Conservation (phyloP, 192 early-diverging fungal species). For the Backusella westeae region DNA sequence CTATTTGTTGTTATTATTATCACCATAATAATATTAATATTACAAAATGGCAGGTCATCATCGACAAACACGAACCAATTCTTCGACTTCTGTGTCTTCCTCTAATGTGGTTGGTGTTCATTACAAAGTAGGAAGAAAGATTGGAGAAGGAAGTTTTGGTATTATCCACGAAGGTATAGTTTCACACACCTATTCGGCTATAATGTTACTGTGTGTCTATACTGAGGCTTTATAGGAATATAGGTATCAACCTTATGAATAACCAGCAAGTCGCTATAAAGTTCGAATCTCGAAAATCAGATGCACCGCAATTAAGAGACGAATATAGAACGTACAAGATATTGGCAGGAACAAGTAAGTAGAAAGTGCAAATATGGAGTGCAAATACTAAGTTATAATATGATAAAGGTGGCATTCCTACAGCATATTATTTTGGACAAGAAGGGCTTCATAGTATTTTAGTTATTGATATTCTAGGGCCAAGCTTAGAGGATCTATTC, state of each 20-base stretch:
- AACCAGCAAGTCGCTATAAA: conserved; percentile 96
- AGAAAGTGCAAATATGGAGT: too few relatives aligned
- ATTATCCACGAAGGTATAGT: conserved; percentile 95
- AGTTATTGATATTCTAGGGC: conserved; percentile 92
- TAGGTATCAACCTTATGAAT: conserved; percentile 84
- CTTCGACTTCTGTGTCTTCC: conserved; percentile 37
- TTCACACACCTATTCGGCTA: background rate
- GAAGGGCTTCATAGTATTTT: conserved; percentile 95
- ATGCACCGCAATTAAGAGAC: conserved; percentile 95
- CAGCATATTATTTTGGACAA: conserved; percentile 94
- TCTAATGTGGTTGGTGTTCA: conserved; percentile 92
- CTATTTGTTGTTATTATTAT: background rate
- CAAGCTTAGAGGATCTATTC: conserved; percentile 94
- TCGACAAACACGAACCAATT: conserved; percentile 17
- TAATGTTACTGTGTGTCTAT: background rate
- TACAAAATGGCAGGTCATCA: conserved; percentile 6
- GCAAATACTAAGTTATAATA: background rate
- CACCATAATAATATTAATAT: background rate
- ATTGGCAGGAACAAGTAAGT: conserved; percentile 64
- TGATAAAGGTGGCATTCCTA: conserved; percentile 76
- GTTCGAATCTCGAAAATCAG: conserved; percentile 94
- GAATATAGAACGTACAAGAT: conserved; percentile 97
- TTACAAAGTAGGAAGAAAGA: conserved; percentile 92
- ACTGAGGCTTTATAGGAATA: background rate
- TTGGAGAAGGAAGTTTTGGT: conserved; percentile 98